Base-by-base conservation (phyloP, 2,329 filamentous ascomycete species). In the Fusarium solani-melongenae region DNA sequence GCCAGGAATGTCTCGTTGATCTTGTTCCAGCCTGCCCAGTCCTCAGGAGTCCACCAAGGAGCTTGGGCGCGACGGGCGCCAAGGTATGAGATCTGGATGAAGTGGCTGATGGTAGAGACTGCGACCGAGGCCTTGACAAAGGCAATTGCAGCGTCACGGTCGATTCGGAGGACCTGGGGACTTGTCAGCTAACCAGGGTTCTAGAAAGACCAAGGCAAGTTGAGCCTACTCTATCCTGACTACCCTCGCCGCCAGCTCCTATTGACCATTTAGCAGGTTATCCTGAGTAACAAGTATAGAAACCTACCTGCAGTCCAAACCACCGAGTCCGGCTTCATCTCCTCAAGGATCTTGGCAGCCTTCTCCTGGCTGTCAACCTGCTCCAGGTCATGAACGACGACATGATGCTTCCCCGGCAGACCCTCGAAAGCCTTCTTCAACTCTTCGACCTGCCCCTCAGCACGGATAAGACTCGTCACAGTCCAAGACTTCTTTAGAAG, bases 401-500 rank as follows among this genome's bases (percentile, higher is more conserved):
- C 89, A 53, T 88, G 85, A 14, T 94, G 81, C 62, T 88, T 90
- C 17, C 91, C 91, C 4, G 86, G 86, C 65, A 88, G 84, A 24
- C 84, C 86, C 17, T 86, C 82, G 63, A 85, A 88, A 2, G 92
- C 85, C 60, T 86, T 88, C 74, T 91, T 82, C 68, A 95, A 89
- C 61, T 89, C 85, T 2, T 84, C 76, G 59, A 88, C 86, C 70
- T 95, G 93, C 1, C 89, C 88, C 17, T 89, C 84, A 70, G 90
- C 89, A 72, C 93, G 92, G 79, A 95, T 91, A 67, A 95, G 84
- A 79, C 91, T 93, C 38, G 92, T 94, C 51, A 95, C 91, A 68
- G 88, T 88, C 91, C 92, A 94, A 51, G 88, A 88, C 72, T 90
- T 89, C 38, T 90, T 85, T 27, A 95, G 87, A 12, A 95, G 88